Evolutionary conservation across 495 filamentous ascomycete species (phyloP).

Genomic region (Viridothelium virens): DNA sequence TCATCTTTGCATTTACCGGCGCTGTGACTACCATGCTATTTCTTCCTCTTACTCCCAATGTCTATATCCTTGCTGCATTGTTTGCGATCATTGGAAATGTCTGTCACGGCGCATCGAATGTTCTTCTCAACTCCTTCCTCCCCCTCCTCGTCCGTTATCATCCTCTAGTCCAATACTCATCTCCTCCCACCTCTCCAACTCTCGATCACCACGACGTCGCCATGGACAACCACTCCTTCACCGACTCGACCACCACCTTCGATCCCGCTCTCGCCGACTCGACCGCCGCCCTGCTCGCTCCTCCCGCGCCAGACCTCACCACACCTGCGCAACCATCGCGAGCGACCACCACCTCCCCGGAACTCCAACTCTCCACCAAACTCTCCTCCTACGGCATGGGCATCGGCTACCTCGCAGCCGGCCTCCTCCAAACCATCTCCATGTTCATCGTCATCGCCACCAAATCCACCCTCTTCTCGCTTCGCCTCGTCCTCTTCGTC

Average conservation of each 20-base stretch:
- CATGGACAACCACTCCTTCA: background rate
- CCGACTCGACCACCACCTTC: slow-evolving; percentile 18
- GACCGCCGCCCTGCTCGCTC: slow-evolving; percentile 30
- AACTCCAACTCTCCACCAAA: slow-evolving; percentile 36
- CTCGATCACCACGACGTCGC: background rate
- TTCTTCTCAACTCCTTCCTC: slow-evolving; percentile 42
- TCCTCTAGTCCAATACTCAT: slow-evolving; percentile 34
- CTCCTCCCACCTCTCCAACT: slow-evolving; percentile 75
- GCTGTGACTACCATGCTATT: slow-evolving; percentile 82
- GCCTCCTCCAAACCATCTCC: slow-evolving; percentile 35
- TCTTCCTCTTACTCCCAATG: slow-evolving; percentile 60
- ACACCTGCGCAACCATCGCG: slow-evolving; percentile 21
- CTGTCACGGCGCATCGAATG: slow-evolving; percentile 47
- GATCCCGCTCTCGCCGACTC: slow-evolving; percentile 21
- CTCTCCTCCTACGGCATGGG: slow-evolving; percentile 39
- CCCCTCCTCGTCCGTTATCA: slow-evolving; percentile 40
- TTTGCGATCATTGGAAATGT: slow-evolving; percentile 86
- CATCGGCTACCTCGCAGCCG: slow-evolving; percentile 38
- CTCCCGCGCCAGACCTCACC: slow-evolving; percentile 19
- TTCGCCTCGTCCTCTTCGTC: slow-evolving; percentile 55
- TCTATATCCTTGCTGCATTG: slow-evolving; percentile 73
- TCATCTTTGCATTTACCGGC: slow-evolving; percentile 75
- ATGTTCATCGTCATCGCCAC: slow-evolving; percentile 31
- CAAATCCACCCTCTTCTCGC: slow-evolving; percentile 24
- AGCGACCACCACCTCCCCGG: slow-evolving; percentile 24